Evolutionary conservation across 2,329 filamentous ascomycete genomes (phyloP), one percentile per base, ranked within the genome.

Genomic region (Rhexocercosporidium sp.): DNA sequence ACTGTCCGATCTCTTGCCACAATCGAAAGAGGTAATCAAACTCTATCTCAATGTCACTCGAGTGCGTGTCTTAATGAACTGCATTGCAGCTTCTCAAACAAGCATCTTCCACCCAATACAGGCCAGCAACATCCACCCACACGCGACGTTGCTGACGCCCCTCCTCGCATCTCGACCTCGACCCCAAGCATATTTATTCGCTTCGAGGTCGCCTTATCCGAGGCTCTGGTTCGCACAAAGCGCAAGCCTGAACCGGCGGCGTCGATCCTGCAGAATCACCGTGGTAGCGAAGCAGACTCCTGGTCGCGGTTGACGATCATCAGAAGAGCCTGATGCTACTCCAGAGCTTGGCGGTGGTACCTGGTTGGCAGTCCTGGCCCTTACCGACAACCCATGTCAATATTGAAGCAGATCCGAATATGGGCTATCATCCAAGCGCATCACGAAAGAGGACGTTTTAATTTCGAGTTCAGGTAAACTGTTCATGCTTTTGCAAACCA

Each of bases 281-380:
- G 59, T 69, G 64, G 70, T 70, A 69, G 67, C 71, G 71, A 73
- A 66, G 60, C 46, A 63, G 44, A 29, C 37, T 29, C 63, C 63
- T 65, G 56, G 63, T 65, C 63, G 62, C 60, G 64, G 68, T 63
- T 64, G 69, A 59, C 63, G 70, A 74, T 73, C 70, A 70, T 69
- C 20, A 54, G 53, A 69, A 59, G 34, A 53, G 37, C 14, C 20
- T 63, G 31, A 49, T 34, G 41, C 27, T 47, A 61, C 34, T 59
- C 59, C 65, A 59, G 65, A 34, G 46, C 51, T 41, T 60, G 57
- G 57, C 20, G 51, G 57, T 11, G 44, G 31, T 57, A 57, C 34
- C 20, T 57, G 31, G 31, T n/a, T 57, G 54, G 7, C 31, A 56
- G 34, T 65, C 53, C 29, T 59, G 54, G 60, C 29, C 57, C 47